These are phyloP conservation scores for Sporothrix pallida DNA, from an alignment of 2,329 filamentous ascomycete species.

Conservation along the genomic window DNA sequence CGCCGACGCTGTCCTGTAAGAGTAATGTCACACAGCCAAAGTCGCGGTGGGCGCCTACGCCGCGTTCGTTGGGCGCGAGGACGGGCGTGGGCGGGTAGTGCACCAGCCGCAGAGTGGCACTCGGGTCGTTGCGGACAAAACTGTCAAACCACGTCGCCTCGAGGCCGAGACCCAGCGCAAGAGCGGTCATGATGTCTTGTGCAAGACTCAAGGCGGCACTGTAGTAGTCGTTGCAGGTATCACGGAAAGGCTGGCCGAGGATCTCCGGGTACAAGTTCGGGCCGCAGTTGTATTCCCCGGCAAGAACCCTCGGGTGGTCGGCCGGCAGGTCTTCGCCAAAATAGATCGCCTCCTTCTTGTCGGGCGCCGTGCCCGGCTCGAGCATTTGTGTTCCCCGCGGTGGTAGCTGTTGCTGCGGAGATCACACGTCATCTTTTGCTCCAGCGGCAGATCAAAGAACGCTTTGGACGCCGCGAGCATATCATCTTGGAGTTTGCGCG, in stretches of 20 bases:
- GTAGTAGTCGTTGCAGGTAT: conserved; percentile 50
- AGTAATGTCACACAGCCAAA: conserved; percentile 62
- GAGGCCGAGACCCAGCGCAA: conserved; percentile 50
- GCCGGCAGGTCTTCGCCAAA: conserved; percentile 22
- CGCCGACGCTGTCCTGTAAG: conserved; percentile 55
- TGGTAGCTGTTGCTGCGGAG: conserved; percentile 44
- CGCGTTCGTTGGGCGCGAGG: conserved; percentile 25
- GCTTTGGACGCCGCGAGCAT: conserved; percentile 44
- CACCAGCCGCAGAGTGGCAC: conserved; percentile 53
- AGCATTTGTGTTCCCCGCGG: conserved; percentile 54
- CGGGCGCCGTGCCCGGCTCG: conserved; percentile 51
- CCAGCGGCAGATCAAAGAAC: conserved; percentile 55
- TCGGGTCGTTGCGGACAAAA: conserved; percentile 50
- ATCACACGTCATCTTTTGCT: conserved; percentile 50
- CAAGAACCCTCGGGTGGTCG: conserved; percentile 1
- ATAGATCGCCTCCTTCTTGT: conserved; percentile 52
- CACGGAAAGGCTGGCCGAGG: conserved; percentile 45
- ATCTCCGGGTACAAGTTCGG: conserved; percentile 19
- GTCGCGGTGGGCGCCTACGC: conserved; percentile 57
- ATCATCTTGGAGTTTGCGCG: conserved; percentile 36
- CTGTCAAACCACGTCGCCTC: conserved; percentile 50
- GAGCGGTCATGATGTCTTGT: conserved; percentile 48
- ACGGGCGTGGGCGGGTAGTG: conserved; percentile 54
- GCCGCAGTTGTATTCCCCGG: conserved; percentile 27
- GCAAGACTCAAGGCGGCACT: conserved; percentile 46